Evolutionary conservation across 768 basidiomycete species (phyloP).

Genomic region (Phylloporus scabripes): DNA sequence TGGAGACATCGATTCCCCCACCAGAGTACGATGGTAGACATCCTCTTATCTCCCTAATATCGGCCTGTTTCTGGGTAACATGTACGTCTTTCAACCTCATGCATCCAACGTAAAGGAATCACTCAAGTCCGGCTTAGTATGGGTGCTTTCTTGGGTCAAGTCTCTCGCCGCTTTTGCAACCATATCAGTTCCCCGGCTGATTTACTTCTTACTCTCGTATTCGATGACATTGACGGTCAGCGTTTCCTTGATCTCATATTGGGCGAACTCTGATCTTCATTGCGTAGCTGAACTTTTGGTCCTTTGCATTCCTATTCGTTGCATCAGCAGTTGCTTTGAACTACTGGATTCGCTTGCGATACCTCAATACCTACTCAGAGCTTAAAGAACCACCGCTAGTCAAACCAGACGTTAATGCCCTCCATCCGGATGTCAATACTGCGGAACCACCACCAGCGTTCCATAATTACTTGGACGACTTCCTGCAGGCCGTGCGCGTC

Average conservation of each 20-base stretch:
- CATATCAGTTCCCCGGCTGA: constrained; percentile 73
- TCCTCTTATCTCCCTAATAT: constrained; percentile 69
- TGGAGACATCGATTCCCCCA: constrained; percentile 19
- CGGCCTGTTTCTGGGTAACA: constrained; percentile 82
- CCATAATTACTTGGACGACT: constrained; percentile 96
- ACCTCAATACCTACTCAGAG: constrained; percentile 68
- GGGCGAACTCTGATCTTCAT: constrained; percentile 1
- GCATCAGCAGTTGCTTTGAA: constrained; percentile 63
- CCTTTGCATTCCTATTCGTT: constrained; percentile 72
- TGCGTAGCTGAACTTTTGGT: constrained; percentile 83
- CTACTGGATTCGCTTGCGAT: constrained; percentile 81
- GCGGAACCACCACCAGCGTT: constrained; percentile 69
- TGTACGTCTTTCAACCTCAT: constrained; percentile 42
- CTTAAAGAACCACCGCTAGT: constrained; percentile 76
- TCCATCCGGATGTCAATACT: constrained; percentile 89
- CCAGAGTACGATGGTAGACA: constrained; percentile 43
- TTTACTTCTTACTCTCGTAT: constrained; percentile 76
- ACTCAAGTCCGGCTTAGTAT: constrained; percentile 44
- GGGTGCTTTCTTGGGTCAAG: constrained; percentile 76
- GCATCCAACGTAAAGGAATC: background rate
- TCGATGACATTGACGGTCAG: constrained; percentile 84
- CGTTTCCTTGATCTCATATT: constrained; percentile 1
- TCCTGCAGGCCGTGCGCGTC: constrained; percentile 90
- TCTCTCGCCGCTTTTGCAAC: constrained; percentile 73
- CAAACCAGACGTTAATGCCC: constrained; percentile 78